Evolutionary conservation across 2,329 filamentous ascomycete genomes (phyloP).

Genomic region (Phoma sp.): DNA sequence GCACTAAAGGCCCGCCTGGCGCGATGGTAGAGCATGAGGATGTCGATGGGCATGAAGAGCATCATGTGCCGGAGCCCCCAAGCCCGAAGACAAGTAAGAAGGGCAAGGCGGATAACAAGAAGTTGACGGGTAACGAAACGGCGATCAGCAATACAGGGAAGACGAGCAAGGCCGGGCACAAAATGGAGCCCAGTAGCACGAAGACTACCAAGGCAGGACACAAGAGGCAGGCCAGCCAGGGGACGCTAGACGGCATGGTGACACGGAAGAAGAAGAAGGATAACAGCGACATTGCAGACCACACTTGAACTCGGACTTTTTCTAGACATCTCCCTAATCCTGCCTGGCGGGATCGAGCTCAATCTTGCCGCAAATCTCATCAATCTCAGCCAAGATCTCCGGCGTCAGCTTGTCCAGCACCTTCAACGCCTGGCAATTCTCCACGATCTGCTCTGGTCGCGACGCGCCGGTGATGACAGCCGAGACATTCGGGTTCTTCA

Average conservation of each 20-base stretch:
- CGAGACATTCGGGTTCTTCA: conserved; percentile 46
- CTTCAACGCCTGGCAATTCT: conserved; percentile 52
- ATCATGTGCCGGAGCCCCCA: conserved; percentile 6
- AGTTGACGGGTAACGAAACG: conserved; percentile 63
- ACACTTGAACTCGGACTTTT: conserved; percentile 7
- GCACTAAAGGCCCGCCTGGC: conserved; percentile 48
- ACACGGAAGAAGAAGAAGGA: conserved; percentile 42
- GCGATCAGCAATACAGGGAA: conserved; percentile 7
- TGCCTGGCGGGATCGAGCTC: conserved; percentile 29
- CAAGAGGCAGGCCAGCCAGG: conserved; percentile 61
- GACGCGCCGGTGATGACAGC: conserved; percentile 40
- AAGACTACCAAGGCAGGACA: conserved; percentile 57
- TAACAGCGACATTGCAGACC: conserved; percentile 22
- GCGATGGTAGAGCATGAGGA: conserved; percentile 44
- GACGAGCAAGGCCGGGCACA: conserved; percentile 57
- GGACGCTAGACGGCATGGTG: conserved; percentile 47
- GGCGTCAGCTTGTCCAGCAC: conserved; percentile 54
- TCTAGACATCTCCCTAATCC: conserved; percentile 16
- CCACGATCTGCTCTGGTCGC: conserved; percentile 38
- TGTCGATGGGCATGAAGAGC: conserved; percentile 23
- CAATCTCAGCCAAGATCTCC: conserved; percentile 54
- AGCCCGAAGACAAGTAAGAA: conserved; percentile 26
- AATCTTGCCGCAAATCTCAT: conserved; percentile 38
- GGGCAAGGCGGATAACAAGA: conserved; percentile 63
- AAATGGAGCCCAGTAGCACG: conserved; percentile 39